Conservation (phyloP, 805 yeast species). For the Wickerhamia fluorescens region DNA sequence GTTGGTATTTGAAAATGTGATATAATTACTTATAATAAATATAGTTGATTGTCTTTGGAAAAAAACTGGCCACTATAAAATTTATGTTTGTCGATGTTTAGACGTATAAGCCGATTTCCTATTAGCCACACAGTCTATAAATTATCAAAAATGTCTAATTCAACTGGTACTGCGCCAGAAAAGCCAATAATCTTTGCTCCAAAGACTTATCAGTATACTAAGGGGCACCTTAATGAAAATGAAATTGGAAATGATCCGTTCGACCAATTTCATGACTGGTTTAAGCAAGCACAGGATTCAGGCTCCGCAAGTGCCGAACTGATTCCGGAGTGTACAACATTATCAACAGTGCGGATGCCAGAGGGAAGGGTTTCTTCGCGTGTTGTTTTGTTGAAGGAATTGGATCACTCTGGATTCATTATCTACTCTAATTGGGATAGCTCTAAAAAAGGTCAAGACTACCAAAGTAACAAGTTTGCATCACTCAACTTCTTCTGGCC, state of each 20-base stretch:
- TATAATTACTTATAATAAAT: no score
- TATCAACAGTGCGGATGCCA: constrained; percentile 86
- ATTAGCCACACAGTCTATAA: no score
- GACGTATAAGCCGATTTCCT: no score
- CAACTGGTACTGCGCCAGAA: no score
- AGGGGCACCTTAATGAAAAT: constrained; percentile 47
- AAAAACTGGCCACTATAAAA: no score
- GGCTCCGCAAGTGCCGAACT: constrained; percentile 36
- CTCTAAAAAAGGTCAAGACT: constrained; percentile 74
- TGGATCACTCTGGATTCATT: constrained; percentile 78
- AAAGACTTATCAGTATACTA: constrained; percentile 79
- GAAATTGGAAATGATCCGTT: constrained; percentile 59
- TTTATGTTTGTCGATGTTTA: no score
- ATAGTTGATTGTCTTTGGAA: no score
- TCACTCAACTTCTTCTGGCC: constrained; percentile 91
- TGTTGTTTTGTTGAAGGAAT: constrained; percentile 79
- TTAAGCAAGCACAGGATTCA: constrained; percentile 32
- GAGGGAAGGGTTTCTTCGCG: constrained; percentile 86
- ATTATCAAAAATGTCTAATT: no score
- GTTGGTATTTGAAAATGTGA: no score
- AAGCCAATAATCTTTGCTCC: constrained; percentile 61
- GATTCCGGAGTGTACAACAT: constrained; percentile 76
- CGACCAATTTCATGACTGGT: constrained; percentile 79
- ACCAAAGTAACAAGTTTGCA: constrained; percentile 66
- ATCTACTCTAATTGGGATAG: constrained; percentile 89